These are phyloP conservation scores for Hermanozyma aechmeae DNA, from an alignment of 805 yeast genomes.

Conservation along the genomic window DNA sequence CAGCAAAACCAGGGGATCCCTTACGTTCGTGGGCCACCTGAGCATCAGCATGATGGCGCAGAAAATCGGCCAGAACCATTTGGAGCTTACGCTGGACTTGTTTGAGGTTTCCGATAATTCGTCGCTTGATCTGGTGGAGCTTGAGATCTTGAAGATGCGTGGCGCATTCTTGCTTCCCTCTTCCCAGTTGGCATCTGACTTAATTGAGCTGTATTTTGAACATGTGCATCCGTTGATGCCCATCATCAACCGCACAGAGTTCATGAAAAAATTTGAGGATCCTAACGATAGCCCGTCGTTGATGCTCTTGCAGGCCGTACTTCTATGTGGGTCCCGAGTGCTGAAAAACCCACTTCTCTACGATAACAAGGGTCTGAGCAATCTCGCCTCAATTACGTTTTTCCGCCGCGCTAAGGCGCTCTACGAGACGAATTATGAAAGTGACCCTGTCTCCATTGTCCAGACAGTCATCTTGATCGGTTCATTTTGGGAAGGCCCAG, in stretches of 20 bases:
- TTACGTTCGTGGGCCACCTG: slow-evolving; percentile 47
- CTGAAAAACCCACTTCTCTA: slow-evolving; percentile 43
- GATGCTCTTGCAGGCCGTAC: slow-evolving; percentile 56
- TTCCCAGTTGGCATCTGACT: slow-evolving; percentile 45
- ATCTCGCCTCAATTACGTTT: slow-evolving; percentile 42
- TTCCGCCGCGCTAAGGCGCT: slow-evolving; percentile 68
- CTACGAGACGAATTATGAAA: slow-evolving; percentile 60
- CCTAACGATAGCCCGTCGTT: slow-evolving; percentile 54
- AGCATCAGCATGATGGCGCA: slow-evolving; percentile 40
- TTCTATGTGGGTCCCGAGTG: slow-evolving; percentile 60
- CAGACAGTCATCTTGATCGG: slow-evolving; percentile 58
- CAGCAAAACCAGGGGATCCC: slow-evolving; percentile 14
- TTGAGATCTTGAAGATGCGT: slow-evolving; percentile 50
- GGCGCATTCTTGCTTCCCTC: slow-evolving; percentile 70
- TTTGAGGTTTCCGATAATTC: slow-evolving; percentile 24
- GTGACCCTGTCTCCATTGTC: slow-evolving; percentile 50
- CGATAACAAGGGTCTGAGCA: slow-evolving; percentile 43
- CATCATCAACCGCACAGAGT: slow-evolving; percentile 51
- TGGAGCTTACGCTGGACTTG: slow-evolving; percentile 33
- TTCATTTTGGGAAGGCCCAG: slow-evolving; percentile 68
- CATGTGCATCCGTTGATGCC: slow-evolving; percentile 64
- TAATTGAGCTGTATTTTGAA: slow-evolving; percentile 53
- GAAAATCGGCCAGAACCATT: slow-evolving; percentile 38
- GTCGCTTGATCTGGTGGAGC: slow-evolving; percentile 45
- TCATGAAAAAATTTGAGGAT: slow-evolving; percentile 47